phyloP scores from a whole-genome alignment of 306 rosid species.

The Quercus wislizeni region DNA sequence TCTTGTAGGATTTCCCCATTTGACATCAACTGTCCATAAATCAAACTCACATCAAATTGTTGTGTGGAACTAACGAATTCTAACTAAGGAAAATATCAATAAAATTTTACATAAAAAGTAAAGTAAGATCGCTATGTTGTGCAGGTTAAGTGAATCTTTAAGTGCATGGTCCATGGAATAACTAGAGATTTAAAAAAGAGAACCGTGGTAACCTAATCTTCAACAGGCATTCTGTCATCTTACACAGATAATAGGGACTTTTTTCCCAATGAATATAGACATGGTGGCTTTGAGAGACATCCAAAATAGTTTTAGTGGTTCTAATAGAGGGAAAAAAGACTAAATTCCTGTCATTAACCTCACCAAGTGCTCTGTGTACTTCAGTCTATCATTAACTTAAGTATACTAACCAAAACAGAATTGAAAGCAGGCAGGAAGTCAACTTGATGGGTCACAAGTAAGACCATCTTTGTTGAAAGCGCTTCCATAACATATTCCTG shows the following conservation, averaged over 20 bases:
- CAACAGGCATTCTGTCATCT: no score
- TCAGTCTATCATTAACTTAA: constrained; percentile 3
- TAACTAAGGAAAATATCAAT: neutral
- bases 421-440: constrained; percentile 55
- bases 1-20: constrained; percentile 39
- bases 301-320: no score
- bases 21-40: constrained; percentile 47
- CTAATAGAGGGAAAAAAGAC: no score
- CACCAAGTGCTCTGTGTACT: no score
- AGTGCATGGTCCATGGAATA: neutral
- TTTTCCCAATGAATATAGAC: no score
- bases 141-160: no score
- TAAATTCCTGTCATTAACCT: no score
- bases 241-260: no score
- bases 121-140: neutral
- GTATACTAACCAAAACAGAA: constrained; percentile 35
- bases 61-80: neutral
- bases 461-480: constrained; percentile 33
- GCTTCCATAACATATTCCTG: constrained; percentile 59
- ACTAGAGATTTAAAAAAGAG: no score
- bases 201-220: no score
- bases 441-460: constrained; percentile 38
- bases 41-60: neutral
- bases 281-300: no score
- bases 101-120: neutral